Conservation (phyloP, 352 stramenopile genomes). For the Sclerospora graminicola region DNA sequence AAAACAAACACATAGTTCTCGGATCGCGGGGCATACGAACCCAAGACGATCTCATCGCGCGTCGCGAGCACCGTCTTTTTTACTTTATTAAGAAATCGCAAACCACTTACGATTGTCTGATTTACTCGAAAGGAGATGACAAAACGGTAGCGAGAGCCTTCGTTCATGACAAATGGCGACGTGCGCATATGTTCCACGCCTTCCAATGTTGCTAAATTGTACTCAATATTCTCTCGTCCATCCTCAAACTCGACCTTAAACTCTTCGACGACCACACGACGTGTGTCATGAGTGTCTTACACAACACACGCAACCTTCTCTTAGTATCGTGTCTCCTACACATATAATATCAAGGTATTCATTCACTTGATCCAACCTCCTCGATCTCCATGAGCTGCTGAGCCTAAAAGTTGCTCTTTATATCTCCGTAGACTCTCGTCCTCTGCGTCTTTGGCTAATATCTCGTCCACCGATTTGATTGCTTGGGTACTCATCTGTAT, state of each 20-base stretch:
- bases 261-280: conserved; percentile 74
- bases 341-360: not conserved
- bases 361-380: conserved; percentile 31
- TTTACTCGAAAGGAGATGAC: conserved; percentile 80
- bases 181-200: conserved; percentile 62
- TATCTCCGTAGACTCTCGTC: conserved; percentile 80
- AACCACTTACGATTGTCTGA: conserved; percentile 68
- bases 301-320: not conserved
- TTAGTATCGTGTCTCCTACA: not conserved
- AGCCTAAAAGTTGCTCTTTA: conserved; percentile 75
- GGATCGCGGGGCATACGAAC: conserved; percentile 71
- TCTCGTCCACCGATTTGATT: conserved; percentile 50
- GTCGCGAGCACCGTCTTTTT: conserved; percentile 74
- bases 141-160: conserved; percentile 80
- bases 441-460: conserved; percentile 67
- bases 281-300: conserved; percentile 41
- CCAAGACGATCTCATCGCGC: conserved; percentile 73
- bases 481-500: conserved; percentile 54
- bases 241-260: conserved; percentile 85
- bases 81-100: conserved; percentile 82
- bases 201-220: conserved; percentile 54
- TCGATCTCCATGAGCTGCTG: conserved; percentile 65
- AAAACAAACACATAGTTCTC: conserved; percentile 75
- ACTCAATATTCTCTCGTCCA: conserved; percentile 46
- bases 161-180: conserved; percentile 62